Evolutionary conservation across 208 protist species (phyloP).

Genomic region (Wallacemonas sp.): DNA sequence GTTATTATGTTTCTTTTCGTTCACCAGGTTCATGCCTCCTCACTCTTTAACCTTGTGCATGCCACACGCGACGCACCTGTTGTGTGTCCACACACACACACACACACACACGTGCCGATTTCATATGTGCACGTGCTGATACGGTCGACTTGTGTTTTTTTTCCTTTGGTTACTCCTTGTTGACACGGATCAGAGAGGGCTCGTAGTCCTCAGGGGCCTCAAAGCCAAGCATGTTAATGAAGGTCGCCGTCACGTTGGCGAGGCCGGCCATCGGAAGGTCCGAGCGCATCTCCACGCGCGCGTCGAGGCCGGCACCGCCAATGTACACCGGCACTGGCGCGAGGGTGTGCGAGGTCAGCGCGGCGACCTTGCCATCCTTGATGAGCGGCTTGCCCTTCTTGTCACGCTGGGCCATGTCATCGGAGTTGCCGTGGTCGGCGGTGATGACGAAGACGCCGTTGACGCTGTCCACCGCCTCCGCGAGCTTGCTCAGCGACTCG

Average conservation of each 20-base stretch:
- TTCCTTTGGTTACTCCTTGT: constrained; percentile 18
- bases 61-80: no score
- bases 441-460: constrained; percentile 92
- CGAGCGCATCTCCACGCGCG: constrained; percentile 78
- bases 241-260: constrained; percentile 94
- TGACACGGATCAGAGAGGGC: constrained; percentile 71
- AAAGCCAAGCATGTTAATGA: constrained; percentile 94
- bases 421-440: constrained; percentile 96
- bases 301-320: constrained; percentile 82
- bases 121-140: not conserved
- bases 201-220: constrained; percentile 90
- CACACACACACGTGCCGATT: no score
- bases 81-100: not conserved
- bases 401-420: constrained; percentile 95
- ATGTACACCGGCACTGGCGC: constrained; percentile 93
- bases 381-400: constrained; percentile 89
- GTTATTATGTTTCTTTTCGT: no score
- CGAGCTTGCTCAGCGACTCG: constrained; percentile 75
- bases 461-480: constrained; percentile 81
- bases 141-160: not conserved
- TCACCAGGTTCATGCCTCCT: no score
- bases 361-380: constrained; percentile 70
- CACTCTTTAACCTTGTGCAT: no score
- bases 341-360: constrained; percentile 93
- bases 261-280: constrained; percentile 89